Percentiles rank a stretch among this genome's conserved stretches.
Evolutionary conservation across 441 rosid genomes (phyloP).

Genomic region (Codiaeum variegatum): DNA sequence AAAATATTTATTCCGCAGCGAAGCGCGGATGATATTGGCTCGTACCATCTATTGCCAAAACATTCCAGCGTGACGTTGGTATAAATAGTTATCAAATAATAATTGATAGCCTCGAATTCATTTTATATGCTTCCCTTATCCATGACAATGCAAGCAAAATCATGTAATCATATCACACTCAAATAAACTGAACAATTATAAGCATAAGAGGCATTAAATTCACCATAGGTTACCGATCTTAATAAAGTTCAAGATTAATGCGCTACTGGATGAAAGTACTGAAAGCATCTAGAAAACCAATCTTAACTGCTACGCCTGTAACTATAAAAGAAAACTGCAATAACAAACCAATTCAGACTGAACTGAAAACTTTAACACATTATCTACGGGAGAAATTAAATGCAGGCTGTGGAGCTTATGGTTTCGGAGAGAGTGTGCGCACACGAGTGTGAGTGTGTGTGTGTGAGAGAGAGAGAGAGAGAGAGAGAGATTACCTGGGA

Average conservation of each 20-base stretch:
- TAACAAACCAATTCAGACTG: background rate
- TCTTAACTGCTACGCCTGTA: background rate
- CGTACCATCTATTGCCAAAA: background rate
- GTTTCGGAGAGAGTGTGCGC: no score
- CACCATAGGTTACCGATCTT: background rate
- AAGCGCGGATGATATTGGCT: no score
- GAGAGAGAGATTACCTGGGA: slow-evolving; percentile 46
- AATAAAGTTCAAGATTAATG: background rate
- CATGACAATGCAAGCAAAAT: background rate
- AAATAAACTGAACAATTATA: background rate
- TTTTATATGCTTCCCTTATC: background rate
- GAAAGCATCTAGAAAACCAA: background rate
- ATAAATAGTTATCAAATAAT: background rate
- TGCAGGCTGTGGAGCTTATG: no score
- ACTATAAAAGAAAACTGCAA: background rate
- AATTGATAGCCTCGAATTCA: background rate
- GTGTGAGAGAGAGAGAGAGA: slow-evolving; percentile 4
- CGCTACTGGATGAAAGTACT: background rate
- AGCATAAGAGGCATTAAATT: background rate
- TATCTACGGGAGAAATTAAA: background rate
- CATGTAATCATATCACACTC: background rate
- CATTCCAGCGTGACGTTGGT: background rate
- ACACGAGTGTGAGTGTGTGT: background rate
- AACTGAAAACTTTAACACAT: background rate
- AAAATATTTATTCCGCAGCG: no score